Percentiles rank a stretch among this genome's conserved stretches.
Conservation (phyloP, 2,329 filamentous ascomycete species). For the Paraconiothyrium sp. region DNA sequence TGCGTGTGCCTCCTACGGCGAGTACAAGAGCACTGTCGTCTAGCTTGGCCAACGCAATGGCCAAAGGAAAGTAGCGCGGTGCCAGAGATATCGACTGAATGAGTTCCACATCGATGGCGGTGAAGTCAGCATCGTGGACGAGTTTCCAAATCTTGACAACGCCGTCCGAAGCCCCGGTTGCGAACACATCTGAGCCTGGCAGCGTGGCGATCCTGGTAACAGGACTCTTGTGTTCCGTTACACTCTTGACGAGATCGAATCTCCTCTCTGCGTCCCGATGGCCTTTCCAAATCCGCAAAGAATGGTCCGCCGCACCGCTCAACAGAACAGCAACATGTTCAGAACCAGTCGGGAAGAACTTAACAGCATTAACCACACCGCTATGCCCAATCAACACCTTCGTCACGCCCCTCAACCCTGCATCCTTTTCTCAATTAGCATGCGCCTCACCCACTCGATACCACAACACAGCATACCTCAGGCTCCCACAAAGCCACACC, state of each 20-base stretch:
- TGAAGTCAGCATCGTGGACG: slow-evolving; percentile 42
- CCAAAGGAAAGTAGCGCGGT: slow-evolving; percentile 84
- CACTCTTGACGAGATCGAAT: slow-evolving; percentile 58
- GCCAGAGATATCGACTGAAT: slow-evolving; percentile 70
- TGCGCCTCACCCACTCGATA: not conserved
- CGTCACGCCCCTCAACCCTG: slow-evolving; percentile 66
- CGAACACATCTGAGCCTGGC: slow-evolving; percentile 59
- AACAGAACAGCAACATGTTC: slow-evolving; percentile 68
- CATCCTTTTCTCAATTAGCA: slow-evolving; percentile 49
- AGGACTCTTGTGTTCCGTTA: slow-evolving; percentile 75
- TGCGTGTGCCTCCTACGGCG: slow-evolving; percentile 85
- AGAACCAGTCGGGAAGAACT: slow-evolving; percentile 70
- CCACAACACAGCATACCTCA: slow-evolving; percentile 62
- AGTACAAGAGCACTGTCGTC: slow-evolving; percentile 70
- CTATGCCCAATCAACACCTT: slow-evolving; percentile 78
- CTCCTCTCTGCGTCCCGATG: slow-evolving; percentile 29
- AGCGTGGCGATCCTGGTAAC: slow-evolving; percentile 71
- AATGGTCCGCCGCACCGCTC: slow-evolving; percentile 83
- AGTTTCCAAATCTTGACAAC: slow-evolving; percentile 75
- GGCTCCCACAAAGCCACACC: slow-evolving; percentile 92
- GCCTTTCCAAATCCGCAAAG: slow-evolving; percentile 70
- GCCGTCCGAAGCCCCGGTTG: slow-evolving; percentile 70
- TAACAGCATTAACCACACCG: slow-evolving; percentile 82
- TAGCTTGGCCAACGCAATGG: slow-evolving; percentile 73
- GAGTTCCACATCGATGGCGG: slow-evolving; percentile 35